Base-by-base conservation (phyloP, 106 monocot species). In the Iris macrosiphon region DNA sequence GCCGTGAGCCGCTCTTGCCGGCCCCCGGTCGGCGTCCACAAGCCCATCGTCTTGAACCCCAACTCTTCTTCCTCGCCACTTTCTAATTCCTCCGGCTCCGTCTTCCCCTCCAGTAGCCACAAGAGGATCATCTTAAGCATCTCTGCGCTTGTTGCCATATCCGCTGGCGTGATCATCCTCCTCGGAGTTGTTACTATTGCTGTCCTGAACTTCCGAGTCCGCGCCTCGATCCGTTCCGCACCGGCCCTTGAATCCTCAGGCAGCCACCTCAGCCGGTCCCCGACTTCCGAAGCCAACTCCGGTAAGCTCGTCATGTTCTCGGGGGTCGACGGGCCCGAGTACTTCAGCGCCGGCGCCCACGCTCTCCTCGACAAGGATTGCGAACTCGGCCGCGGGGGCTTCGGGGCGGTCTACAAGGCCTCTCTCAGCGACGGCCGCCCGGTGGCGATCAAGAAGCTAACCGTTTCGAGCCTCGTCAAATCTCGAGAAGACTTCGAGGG, bases 301-400 rank as follows among this genome's bases (percentile, higher is more conserved):
- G 92, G 92, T 35, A 92, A 80, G 59, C 79, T 92, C 2, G 73
- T 92, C 20, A 87, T 92, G 92, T 92, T 92, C 68, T 67, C 76
- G 35, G 79, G 83, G 3, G 66, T 64, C 10, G 76, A 92, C 12
- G n/a, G n/a, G n/a, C 76, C 74, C 15, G 87, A 83, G 41, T n/a
- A n/a, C n/a, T 92, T 92, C 59, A 79, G 79, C 22, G 65, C 83
- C 9, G 68, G 87, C 6, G 53, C 86, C 1, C 92, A 83, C 54
- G 87, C 92, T 10, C 59, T 87, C 23, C 79, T 86, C 11, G 83
- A 83, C 76, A 92, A 92, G 71, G 79, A 92, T 48, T 87, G 92
- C 31, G 92, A 92, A 31, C 79, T 92, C 3, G 92, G 92, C 17
- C 86, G 92, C 35, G 92, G 92, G 7, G 92, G 92, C 0, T 92